Percentiles rank a stretch among this genome's conserved stretches.
Conservation (phyloP, 768 basidiomycete genomes). For the Rhodosporidiobolus sp. region DNA sequence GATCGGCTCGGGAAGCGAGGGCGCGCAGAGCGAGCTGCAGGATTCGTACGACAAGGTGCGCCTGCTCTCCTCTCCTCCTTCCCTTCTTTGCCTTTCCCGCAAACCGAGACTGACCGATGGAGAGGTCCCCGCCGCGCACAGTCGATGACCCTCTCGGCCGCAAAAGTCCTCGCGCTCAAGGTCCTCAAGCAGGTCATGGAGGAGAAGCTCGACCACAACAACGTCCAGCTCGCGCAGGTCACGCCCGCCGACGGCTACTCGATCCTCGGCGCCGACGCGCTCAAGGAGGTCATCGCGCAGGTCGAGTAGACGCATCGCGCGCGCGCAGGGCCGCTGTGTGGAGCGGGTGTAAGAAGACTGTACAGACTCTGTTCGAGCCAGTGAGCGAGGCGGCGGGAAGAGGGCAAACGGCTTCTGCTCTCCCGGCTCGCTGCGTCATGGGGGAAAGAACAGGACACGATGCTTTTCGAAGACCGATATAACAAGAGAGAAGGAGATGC, state of each 20-base stretch:
- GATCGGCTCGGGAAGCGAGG: conserved; percentile 96
- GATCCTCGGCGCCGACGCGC: conserved; percentile 73
- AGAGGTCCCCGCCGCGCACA: conserved; percentile 46
- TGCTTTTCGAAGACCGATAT: no score
- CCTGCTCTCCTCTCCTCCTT: neutral
- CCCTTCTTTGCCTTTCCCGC: neutral
- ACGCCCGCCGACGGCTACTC: conserved; percentile 77
- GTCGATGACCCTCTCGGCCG: conserved; percentile 88
- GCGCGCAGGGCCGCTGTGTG: no score
- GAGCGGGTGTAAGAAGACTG: no score
- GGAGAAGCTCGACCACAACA: conserved; percentile 97
- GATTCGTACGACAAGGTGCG: conserved; percentile 92
- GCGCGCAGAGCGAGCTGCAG: conserved; percentile 93
- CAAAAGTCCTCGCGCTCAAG: conserved; percentile 76
- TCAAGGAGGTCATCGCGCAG: conserved; percentile 79
- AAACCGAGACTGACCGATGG: neutral
- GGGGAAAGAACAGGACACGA: no score
- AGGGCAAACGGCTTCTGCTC: no score
- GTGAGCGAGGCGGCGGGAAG: no score
- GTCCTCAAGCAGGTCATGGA: conserved; percentile 99
- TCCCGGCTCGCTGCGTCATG: no score
- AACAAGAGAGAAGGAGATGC: no score
- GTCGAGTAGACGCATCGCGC: conserved; percentile 47
- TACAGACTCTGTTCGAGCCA: no score
- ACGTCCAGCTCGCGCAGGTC: conserved; percentile 97